Evolutionary conservation across 139 green algal genomes (phyloP).

Genomic region (Chlorella sp.): DNA sequence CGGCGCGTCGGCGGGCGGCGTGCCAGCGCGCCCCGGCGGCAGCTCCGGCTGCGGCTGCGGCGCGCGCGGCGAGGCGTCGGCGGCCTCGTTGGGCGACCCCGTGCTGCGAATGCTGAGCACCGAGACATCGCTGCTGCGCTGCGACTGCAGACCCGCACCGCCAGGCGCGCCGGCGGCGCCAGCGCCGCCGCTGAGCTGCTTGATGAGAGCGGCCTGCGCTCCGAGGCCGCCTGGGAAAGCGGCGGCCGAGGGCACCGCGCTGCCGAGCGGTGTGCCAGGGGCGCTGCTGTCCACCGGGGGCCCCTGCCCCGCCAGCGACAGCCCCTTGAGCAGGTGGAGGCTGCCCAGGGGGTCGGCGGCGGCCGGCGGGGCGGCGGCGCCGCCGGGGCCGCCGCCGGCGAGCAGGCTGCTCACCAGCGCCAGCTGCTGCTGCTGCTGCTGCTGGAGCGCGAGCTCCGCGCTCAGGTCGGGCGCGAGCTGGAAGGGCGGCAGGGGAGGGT

Average conservation of each 20-base stretch:
- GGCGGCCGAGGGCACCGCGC: background rate
- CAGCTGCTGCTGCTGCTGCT: constrained; percentile 28
- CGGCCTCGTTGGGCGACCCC: background rate
- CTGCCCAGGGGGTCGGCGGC: background rate
- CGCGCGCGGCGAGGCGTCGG: background rate
- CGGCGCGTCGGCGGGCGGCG: constrained; percentile 33
- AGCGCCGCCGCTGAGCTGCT: too few species aligned
- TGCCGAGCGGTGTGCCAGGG: background rate
- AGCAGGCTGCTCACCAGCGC: constrained; percentile 20
- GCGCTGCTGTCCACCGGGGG: background rate
- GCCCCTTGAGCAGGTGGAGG: constrained; percentile 8
- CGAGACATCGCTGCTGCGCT: background rate
- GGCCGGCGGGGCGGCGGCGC: background rate
- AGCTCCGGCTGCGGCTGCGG: constrained; percentile 21
- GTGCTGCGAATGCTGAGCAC: background rate
- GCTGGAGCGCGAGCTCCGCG: constrained; percentile 15
- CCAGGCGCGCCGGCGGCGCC: background rate
- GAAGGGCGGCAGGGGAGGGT: constrained; percentile 42
- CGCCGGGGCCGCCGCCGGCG: too few species aligned
- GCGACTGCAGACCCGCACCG: background rate
- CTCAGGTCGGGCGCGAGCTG: background rate
- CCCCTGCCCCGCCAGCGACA: background rate
- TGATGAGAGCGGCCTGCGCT: too few species aligned
- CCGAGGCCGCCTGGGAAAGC: too few species aligned
- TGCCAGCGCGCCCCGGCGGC: background rate